These are phyloP conservation scores for Paramarasmius palmivorus DNA, from an alignment of 1,284 basidiomycete species.

Conservation along the genomic window DNA sequence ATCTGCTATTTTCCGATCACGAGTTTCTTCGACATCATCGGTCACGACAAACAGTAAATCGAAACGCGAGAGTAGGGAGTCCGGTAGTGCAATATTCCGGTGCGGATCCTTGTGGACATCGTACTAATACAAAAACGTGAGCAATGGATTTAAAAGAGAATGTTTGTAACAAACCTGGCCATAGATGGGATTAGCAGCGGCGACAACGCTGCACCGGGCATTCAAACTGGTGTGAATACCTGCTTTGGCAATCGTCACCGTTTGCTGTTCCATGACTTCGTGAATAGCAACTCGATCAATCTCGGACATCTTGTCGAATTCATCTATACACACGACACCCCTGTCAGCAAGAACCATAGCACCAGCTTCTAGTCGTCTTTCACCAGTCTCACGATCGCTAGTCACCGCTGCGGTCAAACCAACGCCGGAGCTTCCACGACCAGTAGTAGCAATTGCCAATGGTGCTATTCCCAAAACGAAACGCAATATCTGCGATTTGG, in stretches of 20 bases:
- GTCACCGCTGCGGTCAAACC: conserved; percentile 99
- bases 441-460: conserved; percentile 97
- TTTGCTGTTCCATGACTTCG: conserved; percentile 99
- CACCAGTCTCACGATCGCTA: conserved; percentile 96
- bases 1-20: conserved; percentile 95
- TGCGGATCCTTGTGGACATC: conserved; percentile 99
- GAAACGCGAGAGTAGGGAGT: conserved; percentile 98
- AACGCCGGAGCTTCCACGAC: conserved; percentile 95
- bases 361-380: conserved; percentile 94
- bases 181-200: conserved; percentile 98
- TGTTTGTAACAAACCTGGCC: conserved; percentile 71
- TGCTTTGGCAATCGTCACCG: conserved; percentile 98
- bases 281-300: conserved; percentile 99
- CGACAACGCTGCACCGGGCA: conserved; percentile 96
- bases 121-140: conserved; percentile 60
- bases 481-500: conserved; percentile 95
- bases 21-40: conserved; percentile 94
- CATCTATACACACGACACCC: conserved; percentile 99
- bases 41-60: conserved; percentile 98
- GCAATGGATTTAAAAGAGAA: conserved; percentile 5
- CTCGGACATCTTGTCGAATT: conserved; percentile 99
- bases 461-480: conserved; percentile 97
- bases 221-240: conserved; percentile 99
- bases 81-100: conserved; percentile 97
- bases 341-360: conserved; percentile 99